Percentiles rank a stretch among this genome's conserved stretches.
Evolutionary conservation across 2,329 filamentous ascomycete species (phyloP).

Genomic region (Clonostachys rosea): DNA sequence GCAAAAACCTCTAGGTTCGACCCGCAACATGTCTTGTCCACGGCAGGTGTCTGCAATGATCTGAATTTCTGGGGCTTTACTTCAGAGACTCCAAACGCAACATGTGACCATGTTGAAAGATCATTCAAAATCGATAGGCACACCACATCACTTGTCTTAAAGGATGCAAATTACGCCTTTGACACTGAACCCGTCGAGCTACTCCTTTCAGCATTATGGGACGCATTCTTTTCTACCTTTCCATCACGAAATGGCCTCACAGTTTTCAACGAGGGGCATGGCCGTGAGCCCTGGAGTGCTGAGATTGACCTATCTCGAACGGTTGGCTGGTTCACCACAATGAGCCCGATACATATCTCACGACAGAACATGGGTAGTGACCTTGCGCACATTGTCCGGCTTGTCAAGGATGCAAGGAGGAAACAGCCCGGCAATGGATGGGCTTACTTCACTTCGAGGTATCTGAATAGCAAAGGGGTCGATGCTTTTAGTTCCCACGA

Average conservation of each 20-base stretch:
- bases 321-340: slow-evolving; percentile 29
- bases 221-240: slow-evolving; percentile 20
- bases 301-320: slow-evolving; percentile 21
- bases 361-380: background rate
- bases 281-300: slow-evolving; percentile 21
- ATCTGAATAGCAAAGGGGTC: background rate
- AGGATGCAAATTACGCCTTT: slow-evolving; percentile 12
- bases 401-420: background rate
- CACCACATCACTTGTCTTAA: slow-evolving; percentile 8
- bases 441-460: background rate
- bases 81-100: too few relatives aligned
- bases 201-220: slow-evolving; percentile 16
- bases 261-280: slow-evolving; percentile 27
- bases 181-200: slow-evolving; percentile 22
- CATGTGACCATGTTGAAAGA: too few relatives aligned
- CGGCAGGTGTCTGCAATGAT: too few relatives aligned
- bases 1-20: too few relatives aligned
- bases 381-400: background rate
- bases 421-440: background rate
- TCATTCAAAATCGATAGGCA: background rate
- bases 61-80: too few relatives aligned
- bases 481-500: background rate
- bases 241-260: slow-evolving; percentile 14
- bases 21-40: too few relatives aligned
- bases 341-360: slow-evolving; percentile 14